phyloP scores from a whole-genome alignment of 495 filamentous ascomycete genomes.

The Viridothelium virens region DNA sequence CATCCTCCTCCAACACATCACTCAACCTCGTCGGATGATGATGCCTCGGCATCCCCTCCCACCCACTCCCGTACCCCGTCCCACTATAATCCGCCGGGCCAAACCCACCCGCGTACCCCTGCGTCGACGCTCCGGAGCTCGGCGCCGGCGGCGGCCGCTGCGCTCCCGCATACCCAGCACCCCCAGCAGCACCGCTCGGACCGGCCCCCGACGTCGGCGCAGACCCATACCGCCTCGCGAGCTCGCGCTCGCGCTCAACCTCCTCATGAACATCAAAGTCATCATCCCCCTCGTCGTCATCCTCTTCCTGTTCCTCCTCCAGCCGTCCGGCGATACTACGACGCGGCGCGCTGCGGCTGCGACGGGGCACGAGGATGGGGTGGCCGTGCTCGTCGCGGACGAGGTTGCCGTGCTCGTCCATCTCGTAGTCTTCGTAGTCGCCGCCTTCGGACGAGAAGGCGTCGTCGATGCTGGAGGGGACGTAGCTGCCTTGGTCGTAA shows the following conservation, averaged over 20 bases:
- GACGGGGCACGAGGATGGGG: slow-evolving; percentile 30
- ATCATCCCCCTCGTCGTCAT: slow-evolving; percentile 42
- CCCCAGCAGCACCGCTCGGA: slow-evolving; percentile 15
- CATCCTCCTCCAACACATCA: slow-evolving; percentile 86
- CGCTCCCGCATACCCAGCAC: slow-evolving; percentile 16
- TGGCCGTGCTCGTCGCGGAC: slow-evolving; percentile 41
- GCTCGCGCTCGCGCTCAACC: slow-evolving; percentile 42
- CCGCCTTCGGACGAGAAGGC: slow-evolving; percentile 43
- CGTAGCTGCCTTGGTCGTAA: slow-evolving; percentile 40
- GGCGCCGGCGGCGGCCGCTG: slow-evolving; percentile 28
- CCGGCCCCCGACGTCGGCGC: neutral
- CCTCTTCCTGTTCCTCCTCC: slow-evolving; percentile 12
- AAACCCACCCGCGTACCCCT: slow-evolving; percentile 14
- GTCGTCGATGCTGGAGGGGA: slow-evolving; percentile 40
- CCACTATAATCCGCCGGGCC: slow-evolving; percentile 47
- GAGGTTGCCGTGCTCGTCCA: slow-evolving; percentile 42
- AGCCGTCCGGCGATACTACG: slow-evolving; percentile 25
- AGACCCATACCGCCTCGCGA: slow-evolving; percentile 41
- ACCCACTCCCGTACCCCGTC: slow-evolving; percentile 60
- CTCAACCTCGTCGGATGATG: slow-evolving; percentile 92
- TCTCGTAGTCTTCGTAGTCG: slow-evolving; percentile 44
- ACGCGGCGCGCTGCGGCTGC: slow-evolving; percentile 26
- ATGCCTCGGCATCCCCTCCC: slow-evolving; percentile 77
- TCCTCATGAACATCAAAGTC: slow-evolving; percentile 47
- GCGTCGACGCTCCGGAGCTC: slow-evolving; percentile 12